Percentiles rank a stretch among this genome's conserved stretches.
Evolutionary conservation across 371 early-diverging fungal species (phyloP).

Genomic region (Funneliformis caledonium): DNA sequence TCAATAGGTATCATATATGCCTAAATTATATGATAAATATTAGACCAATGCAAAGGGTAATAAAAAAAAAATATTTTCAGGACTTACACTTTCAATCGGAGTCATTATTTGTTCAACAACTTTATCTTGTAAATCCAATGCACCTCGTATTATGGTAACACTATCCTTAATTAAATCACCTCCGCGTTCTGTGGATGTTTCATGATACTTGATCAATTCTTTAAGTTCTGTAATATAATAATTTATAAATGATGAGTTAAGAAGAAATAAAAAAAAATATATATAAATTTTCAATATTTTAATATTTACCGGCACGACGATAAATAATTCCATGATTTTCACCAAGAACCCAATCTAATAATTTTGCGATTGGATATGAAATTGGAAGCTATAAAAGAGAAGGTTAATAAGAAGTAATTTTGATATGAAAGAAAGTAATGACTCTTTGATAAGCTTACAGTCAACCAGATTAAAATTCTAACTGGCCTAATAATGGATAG

Average conservation of each 20-base stretch:
- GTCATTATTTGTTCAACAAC: slow-evolving; percentile 88
- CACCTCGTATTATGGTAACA: slow-evolving; percentile 90
- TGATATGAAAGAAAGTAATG: slow-evolving; percentile 48
- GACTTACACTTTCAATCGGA: slow-evolving; percentile 60
- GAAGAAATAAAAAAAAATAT: not conserved
- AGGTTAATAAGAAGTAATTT: slow-evolving; percentile 58
- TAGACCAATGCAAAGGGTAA: not conserved
- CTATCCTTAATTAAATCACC: slow-evolving; percentile 90
- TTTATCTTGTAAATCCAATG: slow-evolving; percentile 88
- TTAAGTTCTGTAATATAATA: slow-evolving; percentile 68
- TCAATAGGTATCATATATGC: slow-evolving; percentile 82
- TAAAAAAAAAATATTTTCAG: not conserved
- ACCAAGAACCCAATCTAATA: slow-evolving; percentile 80
- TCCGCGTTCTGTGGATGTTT: slow-evolving; percentile 63
- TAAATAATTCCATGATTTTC: slow-evolving; percentile 82
- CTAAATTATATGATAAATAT: not conserved
- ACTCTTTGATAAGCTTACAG: slow-evolving; percentile 22
- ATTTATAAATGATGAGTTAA: not conserved
- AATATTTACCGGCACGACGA: slow-evolving; percentile 54
- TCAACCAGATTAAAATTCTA: slow-evolving; percentile 42
- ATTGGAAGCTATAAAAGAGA: slow-evolving; percentile 61
- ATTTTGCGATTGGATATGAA: slow-evolving; percentile 79
- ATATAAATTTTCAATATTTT: slow-evolving; percentile 6
- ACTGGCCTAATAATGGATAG: slow-evolving; percentile 38
- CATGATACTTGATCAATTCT: slow-evolving; percentile 89